Conservation (phyloP, 805 yeast genomes). For the Kurtzmaniella cleridarum region DNA sequence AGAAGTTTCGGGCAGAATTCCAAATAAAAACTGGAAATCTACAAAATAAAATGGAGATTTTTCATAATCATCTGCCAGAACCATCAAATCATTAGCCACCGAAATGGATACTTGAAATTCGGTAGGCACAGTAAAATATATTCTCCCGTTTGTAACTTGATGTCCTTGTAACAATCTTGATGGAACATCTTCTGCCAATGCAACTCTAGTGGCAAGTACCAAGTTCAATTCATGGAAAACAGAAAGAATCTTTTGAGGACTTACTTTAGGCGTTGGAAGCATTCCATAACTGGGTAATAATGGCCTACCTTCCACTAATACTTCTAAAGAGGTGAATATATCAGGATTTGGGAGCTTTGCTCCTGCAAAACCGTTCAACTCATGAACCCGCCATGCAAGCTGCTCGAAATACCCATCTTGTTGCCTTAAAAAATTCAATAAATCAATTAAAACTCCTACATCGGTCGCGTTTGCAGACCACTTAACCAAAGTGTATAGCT, state of each 20-base stretch:
- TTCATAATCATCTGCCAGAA: slow-evolving; percentile 43
- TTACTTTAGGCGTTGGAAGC: slow-evolving; percentile 43
- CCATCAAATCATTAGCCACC: slow-evolving; percentile 52
- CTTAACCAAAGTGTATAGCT: slow-evolving; percentile 78
- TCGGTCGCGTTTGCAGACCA: slow-evolving; percentile 79
- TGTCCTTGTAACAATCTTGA: slow-evolving; percentile 52
- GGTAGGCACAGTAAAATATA: slow-evolving; percentile 54
- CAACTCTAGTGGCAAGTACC: slow-evolving; percentile 67
- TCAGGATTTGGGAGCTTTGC: slow-evolving; percentile 95
- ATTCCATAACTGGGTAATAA: slow-evolving; percentile 61
- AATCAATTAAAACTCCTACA: slow-evolving; percentile 72
- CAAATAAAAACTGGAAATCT: slow-evolving; percentile 64
- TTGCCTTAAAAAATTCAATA: slow-evolving; percentile 80
- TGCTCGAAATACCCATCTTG: slow-evolving; percentile 65
- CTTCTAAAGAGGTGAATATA: slow-evolving; percentile 80
- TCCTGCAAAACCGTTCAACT: slow-evolving; percentile 67
- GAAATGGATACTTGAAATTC: slow-evolving; percentile 63
- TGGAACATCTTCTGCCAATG: slow-evolving; percentile 55
- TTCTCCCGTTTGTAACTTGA: slow-evolving; percentile 69
- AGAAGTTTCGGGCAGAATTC: slow-evolving; percentile 33
- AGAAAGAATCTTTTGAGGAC: slow-evolving; percentile 51
- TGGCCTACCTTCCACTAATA: slow-evolving; percentile 73
- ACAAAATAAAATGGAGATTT: slow-evolving; percentile 69
- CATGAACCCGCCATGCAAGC: slow-evolving; percentile 60
- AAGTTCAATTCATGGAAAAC: slow-evolving; percentile 68